Evolutionary conservation across 805 yeast species (phyloP).

Genomic region (Suhomyces sp.): DNA sequence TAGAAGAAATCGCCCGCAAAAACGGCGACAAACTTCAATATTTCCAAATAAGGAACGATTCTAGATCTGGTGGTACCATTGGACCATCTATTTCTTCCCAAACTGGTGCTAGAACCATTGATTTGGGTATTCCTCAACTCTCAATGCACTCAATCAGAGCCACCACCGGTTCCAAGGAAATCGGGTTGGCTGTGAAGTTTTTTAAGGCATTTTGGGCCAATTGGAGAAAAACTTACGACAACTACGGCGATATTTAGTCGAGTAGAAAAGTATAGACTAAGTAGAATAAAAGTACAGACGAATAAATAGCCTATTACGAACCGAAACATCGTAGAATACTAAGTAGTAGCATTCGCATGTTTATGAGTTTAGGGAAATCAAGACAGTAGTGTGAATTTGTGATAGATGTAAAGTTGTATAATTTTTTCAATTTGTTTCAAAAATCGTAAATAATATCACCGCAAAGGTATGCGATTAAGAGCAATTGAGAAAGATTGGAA

Average conservation of each 20-base stretch:
- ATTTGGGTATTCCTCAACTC: conserved; percentile 78
- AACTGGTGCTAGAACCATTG: conserved; percentile 75
- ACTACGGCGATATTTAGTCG: conserved; percentile 51
- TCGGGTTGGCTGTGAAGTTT: conserved; percentile 70
- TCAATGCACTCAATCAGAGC: conserved; percentile 89
- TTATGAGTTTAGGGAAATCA: no score
- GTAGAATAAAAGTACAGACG: background rate
- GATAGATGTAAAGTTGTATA: no score
- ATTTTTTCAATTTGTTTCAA: no score
- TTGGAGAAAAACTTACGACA: conserved; percentile 61
- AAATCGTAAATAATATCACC: no score
- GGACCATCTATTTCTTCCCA: conserved; percentile 67
- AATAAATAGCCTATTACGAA: no score
- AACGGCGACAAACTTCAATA: conserved; percentile 69
- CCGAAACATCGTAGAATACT: background rate
- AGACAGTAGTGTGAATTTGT: no score
- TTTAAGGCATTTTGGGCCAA: conserved; percentile 65
- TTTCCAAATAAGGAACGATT: conserved; percentile 83
- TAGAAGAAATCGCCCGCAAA: conserved; percentile 63
- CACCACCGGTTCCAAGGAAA: conserved; percentile 72
- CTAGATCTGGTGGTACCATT: conserved; percentile 85
- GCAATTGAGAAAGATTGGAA: no score
- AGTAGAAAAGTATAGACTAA: background rate
- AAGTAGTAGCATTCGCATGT: no score
- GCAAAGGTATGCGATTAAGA: no score